Evolutionary conservation across 306 rosid genomes (phyloP), one percentile per base, ranked within the genome.

Genomic region (Lathyrus oleraceus): DNA sequence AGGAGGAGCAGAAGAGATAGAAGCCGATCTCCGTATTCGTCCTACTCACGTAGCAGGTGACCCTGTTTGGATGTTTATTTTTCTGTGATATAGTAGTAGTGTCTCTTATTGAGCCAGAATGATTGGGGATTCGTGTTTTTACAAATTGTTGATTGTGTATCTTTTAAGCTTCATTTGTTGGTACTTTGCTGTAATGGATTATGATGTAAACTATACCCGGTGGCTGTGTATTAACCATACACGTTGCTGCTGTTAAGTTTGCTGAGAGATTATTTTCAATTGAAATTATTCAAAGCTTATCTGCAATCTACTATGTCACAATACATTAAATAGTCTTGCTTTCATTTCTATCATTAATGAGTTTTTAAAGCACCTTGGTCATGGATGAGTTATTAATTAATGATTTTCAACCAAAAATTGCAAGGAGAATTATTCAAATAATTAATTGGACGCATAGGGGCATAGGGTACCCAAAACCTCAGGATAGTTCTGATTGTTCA

Each of bases 21-120:
- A 78, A 90, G 87, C 85, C 85, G 91, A 47, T 95, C 97, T 65
- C 97, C 95, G 1, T 88, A 91, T 85, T 82, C 88, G 36, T 86
- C 91, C 52, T 65, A 86, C 77, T 81, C 96, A 9, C 38, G 81
- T 61, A 85, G 88, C 97, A 91, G 97, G 97, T 95, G 95, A 91
- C 71, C 89, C 88, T 76, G 91, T 89, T 89, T 77, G 35, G 61
- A 39, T 79, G 78, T 73, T 70, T 69, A 25, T 70, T 67, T 81
- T 76, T 47, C 43, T n/a, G 78, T 76, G 16, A 67, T 53, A n/a
- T 81, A 4, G 35, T 30, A 30, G 6, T 30, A 30, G 35, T 30
- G 36, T 58, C 54, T 51, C 0, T 53, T 49, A 49, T 78, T 44
- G 56, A 66, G 52, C 57, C 56, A 62, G 43, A 81, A 65, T 70